Percentiles rank a stretch among this genome's conserved stretches.
Evolutionary conservation across 768 basidiomycete species (phyloP).

Genomic region (Mycena amicta): DNA sequence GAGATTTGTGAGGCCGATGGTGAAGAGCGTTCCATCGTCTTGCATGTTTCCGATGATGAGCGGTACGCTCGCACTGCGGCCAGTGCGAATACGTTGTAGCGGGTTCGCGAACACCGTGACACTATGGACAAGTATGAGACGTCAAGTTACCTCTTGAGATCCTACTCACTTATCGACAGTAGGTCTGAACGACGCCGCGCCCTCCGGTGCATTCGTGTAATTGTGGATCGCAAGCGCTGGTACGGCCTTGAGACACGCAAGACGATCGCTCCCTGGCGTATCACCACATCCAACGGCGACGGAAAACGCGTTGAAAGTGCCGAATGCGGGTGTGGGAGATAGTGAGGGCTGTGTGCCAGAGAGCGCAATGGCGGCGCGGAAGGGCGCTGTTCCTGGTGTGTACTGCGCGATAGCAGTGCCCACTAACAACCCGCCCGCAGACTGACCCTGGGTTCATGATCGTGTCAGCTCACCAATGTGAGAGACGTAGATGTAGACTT

Average conservation of each 20-base stretch:
- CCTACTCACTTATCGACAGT: constrained; percentile 17
- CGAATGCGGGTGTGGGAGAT: constrained; percentile 2
- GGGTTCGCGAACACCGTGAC: constrained; percentile 20
- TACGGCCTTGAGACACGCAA: constrained; percentile 26
- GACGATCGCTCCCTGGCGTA: constrained; percentile 20
- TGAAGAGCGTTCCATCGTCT: constrained; percentile 23
- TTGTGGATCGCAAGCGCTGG: constrained; percentile 21
- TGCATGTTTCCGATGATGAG: constrained; percentile 24
- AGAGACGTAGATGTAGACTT: no score
- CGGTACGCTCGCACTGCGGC: constrained; percentile 20
- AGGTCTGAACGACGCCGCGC: constrained; percentile 3
- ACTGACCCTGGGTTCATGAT: constrained; percentile 5
- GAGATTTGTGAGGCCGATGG: constrained; percentile 17
- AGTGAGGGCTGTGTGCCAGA: constrained; percentile 8
- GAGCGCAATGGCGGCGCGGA: constrained; percentile 16
- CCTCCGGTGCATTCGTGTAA: constrained; percentile 19
- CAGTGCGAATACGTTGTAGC: constrained; percentile 17
- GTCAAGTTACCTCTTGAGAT: neutral
- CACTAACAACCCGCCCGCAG: constrained; percentile 10
- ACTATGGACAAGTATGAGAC: constrained; percentile 1
- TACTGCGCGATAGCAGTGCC: constrained; percentile 1
- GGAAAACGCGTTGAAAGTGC: constrained; percentile 17
- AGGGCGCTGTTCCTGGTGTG: constrained; percentile 4
- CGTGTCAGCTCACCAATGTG: neutral
- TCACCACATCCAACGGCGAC: constrained; percentile 21